A percentile compares a stretch with the other conserved stretches of the same genome.
These are phyloP conservation scores for Kodamaea sp. DNA, from an alignment of 1,139 yeast species.

Conservation along the genomic window DNA sequence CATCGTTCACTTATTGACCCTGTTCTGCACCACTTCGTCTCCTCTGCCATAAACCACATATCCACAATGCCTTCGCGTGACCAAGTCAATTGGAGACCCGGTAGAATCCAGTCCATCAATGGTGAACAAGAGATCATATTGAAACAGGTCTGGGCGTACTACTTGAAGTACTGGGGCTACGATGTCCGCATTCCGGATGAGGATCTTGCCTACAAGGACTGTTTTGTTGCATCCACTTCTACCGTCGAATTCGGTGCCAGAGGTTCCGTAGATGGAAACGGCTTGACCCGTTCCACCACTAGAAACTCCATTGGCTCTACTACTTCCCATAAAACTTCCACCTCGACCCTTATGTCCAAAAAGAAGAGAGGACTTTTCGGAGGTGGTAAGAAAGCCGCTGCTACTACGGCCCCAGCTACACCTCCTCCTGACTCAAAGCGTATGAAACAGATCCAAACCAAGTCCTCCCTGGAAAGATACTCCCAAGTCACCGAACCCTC, in stretches of 20 bases:
- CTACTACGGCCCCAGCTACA: slow-evolving; percentile 5
- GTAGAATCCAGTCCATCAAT: slow-evolving; percentile 61
- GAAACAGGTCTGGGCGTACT: slow-evolving; percentile 75
- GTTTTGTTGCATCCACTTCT: slow-evolving; percentile 35
- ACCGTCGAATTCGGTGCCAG: slow-evolving; percentile 11
- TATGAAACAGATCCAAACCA: slow-evolving; percentile 32
- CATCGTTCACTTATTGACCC: too few relatives aligned
- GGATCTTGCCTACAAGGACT: slow-evolving; percentile 34
- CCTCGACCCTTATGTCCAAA: slow-evolving; percentile 12
- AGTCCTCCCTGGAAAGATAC: slow-evolving; percentile 33
- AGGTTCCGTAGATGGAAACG: slow-evolving; percentile 16
- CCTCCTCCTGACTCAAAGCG: slow-evolving; percentile 25
- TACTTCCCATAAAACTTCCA: slow-evolving; percentile 26
- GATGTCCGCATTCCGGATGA: slow-evolving; percentile 44
- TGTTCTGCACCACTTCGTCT: too few relatives aligned
- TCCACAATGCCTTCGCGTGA: slow-evolving; percentile 13
- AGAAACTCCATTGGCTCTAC: slow-evolving; percentile 30
- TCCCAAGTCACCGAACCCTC: slow-evolving; percentile 26
- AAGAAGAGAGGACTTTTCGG: slow-evolving; percentile 16
- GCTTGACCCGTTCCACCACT: slow-evolving; percentile 29
- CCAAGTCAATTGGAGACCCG: slow-evolving; percentile 36
- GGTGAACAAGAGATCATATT: slow-evolving; percentile 64
- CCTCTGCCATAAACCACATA: too few relatives aligned
- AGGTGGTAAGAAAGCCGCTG: slow-evolving; percentile 11
- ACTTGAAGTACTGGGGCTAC: slow-evolving; percentile 63